Base-by-base conservation (phyloP, 176 grass and related monocot species). In the Aechmea fasciata region DNA sequence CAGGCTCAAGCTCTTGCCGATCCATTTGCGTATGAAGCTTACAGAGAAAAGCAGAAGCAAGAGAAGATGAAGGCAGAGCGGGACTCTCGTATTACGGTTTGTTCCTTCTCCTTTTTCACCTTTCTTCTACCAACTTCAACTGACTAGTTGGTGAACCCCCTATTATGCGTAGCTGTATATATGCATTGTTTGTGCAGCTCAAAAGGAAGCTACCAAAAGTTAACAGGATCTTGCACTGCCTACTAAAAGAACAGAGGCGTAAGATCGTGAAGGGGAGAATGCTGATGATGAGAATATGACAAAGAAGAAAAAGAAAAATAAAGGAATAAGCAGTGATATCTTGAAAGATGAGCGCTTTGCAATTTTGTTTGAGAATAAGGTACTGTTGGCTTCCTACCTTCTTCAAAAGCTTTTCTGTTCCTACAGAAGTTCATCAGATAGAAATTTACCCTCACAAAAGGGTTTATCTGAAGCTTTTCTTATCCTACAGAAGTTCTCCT, bases 41-140 rank as follows among this genome's bases (percentile, higher is more conserved):
- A 85, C 19, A 73, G 68, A 78, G 80, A 83, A 50, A 77, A 69
- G 24, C 79, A 79, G n/a, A 97, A 70, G 62, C 69, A 79, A 77
- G 78, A 87, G 73, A 87, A 92, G 84, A 68, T 92, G 50, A 81
- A 85, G 19, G 89, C 80, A 1, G 71, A 81, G 29, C 88, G 84
- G 65, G 49, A 69, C 76, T 84, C 82, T 83, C 86, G 89, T 47
- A 87, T 97, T 64, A 90, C 89, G 55, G 93, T 92, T 81, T 49
- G 22, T 79, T 57, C 51, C 52, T 52, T 73, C 48, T 70, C 73
- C 68, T 74, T 13, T 26, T 79, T 41, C 65, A 41, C 2, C 29
- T 52, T 51, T 53, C n/a, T 68, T 14, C 28, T 76, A 15, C 3
- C 0, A 67, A 41, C 33, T 13, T 29, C 22, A 15, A 65, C 23